phyloP scores from a whole-genome alignment of 805 yeast species.

The Blastobotrys parvus region DNA sequence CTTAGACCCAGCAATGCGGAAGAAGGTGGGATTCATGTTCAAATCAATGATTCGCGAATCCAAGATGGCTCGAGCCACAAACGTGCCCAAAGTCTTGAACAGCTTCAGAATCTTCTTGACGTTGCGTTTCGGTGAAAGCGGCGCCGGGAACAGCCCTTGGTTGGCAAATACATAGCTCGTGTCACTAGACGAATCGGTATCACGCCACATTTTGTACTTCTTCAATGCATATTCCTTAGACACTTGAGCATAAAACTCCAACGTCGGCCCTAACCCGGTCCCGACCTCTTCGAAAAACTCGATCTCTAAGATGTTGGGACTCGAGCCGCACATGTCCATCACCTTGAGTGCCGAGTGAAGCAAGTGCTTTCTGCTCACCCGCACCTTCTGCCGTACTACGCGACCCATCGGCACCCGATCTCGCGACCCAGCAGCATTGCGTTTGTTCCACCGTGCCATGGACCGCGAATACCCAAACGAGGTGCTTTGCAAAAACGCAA shows the following conservation, averaged over 20 bases:
- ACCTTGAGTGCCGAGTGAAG: conserved; percentile 75
- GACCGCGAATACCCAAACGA: conserved; percentile 86
- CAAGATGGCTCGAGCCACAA: conserved; percentile 76
- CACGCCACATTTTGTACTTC: conserved; percentile 63
- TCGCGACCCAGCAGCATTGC: conserved; percentile 11
- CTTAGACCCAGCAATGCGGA: conserved; percentile 36
- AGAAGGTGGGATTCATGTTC: conserved; percentile 62
- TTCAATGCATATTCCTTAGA: conserved; percentile 63
- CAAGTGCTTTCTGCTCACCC: conserved; percentile 62
- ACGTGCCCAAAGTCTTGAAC: conserved; percentile 67
- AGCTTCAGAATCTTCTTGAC: conserved; percentile 39
- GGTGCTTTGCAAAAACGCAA: conserved; percentile 71
- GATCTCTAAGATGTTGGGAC: conserved; percentile 77
- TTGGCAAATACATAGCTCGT: conserved; percentile 32
- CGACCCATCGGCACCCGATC: conserved; percentile 45
- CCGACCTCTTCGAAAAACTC: conserved; percentile 89
- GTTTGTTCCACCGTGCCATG: conserved; percentile 58
- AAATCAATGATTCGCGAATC: conserved; percentile 88
- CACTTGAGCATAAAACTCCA: conserved; percentile 80
- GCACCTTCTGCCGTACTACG: conserved; percentile 67
- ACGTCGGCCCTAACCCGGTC: conserved; percentile 93
- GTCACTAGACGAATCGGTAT: conserved; percentile 20
- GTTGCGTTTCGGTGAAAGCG: conserved; percentile 33
- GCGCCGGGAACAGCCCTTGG: conserved; percentile 69
- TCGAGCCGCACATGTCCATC: conserved; percentile 62